Evolutionary conservation across 768 basidiomycete species (phyloP).

Genomic region (Boletus insuetus): DNA sequence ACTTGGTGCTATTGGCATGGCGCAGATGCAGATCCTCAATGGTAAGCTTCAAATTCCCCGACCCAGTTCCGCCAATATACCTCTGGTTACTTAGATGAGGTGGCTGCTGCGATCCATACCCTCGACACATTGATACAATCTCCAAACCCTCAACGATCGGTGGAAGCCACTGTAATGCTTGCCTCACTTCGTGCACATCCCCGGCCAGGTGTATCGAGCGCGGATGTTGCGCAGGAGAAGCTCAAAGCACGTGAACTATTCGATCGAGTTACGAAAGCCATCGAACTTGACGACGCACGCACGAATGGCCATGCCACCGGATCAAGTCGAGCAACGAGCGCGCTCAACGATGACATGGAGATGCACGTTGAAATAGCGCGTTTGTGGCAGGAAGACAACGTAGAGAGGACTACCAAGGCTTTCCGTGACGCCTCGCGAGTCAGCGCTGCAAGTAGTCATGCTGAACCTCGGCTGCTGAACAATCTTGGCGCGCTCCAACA

Average conservation of each 20-base stretch:
- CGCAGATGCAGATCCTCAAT: constrained; percentile 82
- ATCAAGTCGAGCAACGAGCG: constrained; percentile 42
- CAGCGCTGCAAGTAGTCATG: constrained; percentile 46
- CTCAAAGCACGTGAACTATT: constrained; percentile 76
- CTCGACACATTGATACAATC: constrained; percentile 74
- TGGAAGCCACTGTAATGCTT: constrained; percentile 86
- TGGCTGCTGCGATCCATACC: constrained; percentile 81
- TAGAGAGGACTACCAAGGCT: constrained; percentile 71
- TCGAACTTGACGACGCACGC: constrained; percentile 60
- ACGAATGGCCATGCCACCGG: constrained; percentile 37
- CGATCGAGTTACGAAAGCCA: constrained; percentile 66
- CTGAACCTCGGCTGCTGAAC: constrained; percentile 71
- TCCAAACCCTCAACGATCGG: constrained; percentile 59
- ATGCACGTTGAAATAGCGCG: constrained; percentile 90
- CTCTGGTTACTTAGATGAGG: constrained; percentile 57
- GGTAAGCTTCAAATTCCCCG: constrained; percentile 45
- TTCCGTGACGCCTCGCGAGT: constrained; percentile 72
- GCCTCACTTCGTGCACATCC: constrained; percentile 85
- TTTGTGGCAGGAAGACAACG: constrained; percentile 80
- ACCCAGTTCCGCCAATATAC: neutral
- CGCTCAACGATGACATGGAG: constrained; percentile 74
- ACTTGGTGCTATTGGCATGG: constrained; percentile 78
- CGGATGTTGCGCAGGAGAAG: constrained; percentile 72
- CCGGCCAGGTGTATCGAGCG: constrained; percentile 72
- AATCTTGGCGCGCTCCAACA: constrained; percentile 78